A percentile compares a stretch with the other conserved stretches of the same genome.
Evolutionary conservation across 805 yeast species (phyloP).

Genomic region (Ogataea pignaliae): DNA sequence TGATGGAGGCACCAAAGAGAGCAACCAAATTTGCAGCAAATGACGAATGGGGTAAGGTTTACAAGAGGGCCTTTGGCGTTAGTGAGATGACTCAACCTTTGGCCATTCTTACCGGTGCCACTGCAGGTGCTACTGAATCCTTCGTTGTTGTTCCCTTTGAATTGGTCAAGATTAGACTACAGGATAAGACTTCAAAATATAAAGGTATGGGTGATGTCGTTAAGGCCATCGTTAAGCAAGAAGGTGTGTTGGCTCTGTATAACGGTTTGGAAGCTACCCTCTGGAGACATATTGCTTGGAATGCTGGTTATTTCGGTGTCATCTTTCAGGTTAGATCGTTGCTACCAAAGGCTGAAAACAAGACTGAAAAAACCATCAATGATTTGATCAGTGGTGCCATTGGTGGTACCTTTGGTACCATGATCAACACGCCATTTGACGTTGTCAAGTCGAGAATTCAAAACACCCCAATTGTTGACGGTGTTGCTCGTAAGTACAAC

Average conservation of each 20-base stretch:
- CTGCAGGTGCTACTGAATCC: constrained; percentile 97
- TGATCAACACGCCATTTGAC: constrained; percentile 93
- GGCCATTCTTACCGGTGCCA: constrained; percentile 91
- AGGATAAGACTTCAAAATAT: constrained; percentile 79
- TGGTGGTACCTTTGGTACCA: constrained; percentile 97
- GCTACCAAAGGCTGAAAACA: constrained; percentile 71
- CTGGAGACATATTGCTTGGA: constrained; percentile 97
- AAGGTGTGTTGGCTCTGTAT: constrained; percentile 81
- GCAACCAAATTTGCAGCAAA: constrained; percentile 98
- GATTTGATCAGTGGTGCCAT: constrained; percentile 90
- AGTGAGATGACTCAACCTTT: constrained; percentile 70
- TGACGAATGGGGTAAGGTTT: constrained; percentile 91
- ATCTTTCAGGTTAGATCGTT: constrained; percentile 80
- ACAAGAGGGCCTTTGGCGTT: constrained; percentile 67
- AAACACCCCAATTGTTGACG: constrained; percentile 58
- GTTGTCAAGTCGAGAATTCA: constrained; percentile 97
- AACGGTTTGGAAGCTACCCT: constrained; percentile 95
- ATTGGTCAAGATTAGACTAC: constrained; percentile 89
- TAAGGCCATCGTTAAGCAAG: constrained; percentile 59
- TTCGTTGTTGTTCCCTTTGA: constrained; percentile 98
- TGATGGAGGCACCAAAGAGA: constrained; percentile 99
- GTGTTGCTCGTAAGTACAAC: constrained; percentile 80
- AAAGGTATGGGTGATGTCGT: constrained; percentile 83
- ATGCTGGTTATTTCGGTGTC: constrained; percentile 96
- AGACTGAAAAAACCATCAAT: constrained; percentile 73